Conservation (phyloP, 1,284 basidiomycete species). For the Grifola frondosa region DNA sequence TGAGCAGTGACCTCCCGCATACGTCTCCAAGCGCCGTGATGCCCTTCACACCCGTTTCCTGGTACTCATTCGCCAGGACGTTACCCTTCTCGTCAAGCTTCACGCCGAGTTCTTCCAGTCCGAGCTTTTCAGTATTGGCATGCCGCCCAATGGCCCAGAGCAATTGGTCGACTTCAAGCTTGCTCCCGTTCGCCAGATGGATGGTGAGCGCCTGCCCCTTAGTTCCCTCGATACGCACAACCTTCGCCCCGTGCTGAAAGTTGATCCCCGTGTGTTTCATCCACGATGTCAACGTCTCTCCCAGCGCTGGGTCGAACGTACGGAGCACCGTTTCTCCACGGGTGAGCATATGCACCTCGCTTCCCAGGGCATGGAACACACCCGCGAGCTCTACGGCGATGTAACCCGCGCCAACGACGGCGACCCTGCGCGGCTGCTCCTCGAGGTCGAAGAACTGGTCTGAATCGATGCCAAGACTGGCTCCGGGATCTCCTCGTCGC, state of each 20-base stretch:
- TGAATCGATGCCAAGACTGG: conserved; percentile 86
- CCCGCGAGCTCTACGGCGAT: conserved; percentile 96
- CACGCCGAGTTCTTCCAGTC: conserved; percentile 78
- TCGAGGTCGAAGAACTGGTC: conserved; percentile 96
- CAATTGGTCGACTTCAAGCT: conserved; percentile 83
- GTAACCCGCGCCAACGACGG: conserved; percentile 95
- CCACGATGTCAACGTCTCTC: conserved; percentile 89
- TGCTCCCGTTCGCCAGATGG: conserved; percentile 68
- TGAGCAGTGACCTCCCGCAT: conserved; percentile 87
- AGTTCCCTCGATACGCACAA: conserved; percentile 77
- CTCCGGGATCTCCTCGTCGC: conserved; percentile 83
- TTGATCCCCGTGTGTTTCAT: conserved; percentile 92
- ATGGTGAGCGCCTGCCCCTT: conserved; percentile 69
- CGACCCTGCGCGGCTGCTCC: conserved; percentile 90
- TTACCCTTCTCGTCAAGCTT: conserved; percentile 78
- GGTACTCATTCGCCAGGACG: conserved; percentile 89
- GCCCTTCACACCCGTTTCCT: conserved; percentile 74
- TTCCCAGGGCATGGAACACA: conserved; percentile 83
- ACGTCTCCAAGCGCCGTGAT: conserved; percentile 92
- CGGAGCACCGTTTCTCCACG: conserved; percentile 88
- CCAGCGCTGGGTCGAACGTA: conserved; percentile 88
- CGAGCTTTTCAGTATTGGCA: conserved; percentile 77
- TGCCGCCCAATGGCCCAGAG: conserved; percentile 96
- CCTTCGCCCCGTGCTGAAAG: conserved; percentile 78
- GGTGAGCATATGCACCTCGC: conserved; percentile 91